These are phyloP conservation scores for Leccinellum albellum DNA, from an alignment of 768 basidiomycete species.

Conservation along the genomic window DNA sequence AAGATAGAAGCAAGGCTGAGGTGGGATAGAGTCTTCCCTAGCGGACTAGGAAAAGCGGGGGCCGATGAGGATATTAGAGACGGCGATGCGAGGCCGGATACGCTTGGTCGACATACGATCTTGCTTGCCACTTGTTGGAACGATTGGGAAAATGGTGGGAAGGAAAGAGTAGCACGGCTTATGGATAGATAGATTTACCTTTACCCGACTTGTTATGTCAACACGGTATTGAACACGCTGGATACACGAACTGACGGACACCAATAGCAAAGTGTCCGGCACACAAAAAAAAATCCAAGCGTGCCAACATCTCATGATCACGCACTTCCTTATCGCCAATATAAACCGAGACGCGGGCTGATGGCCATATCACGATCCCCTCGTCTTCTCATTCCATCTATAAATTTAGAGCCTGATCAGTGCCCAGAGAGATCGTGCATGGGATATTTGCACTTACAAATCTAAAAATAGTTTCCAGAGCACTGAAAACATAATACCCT, in stretches of 20 bases:
- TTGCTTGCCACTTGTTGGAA: constrained; percentile 44
- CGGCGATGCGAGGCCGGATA: constrained; percentile 22
- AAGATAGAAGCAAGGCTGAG: constrained; percentile 46
- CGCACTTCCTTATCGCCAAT: neutral
- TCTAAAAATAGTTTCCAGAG: constrained; percentile 91
- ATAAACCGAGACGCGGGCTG: no score
- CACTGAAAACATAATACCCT: constrained; percentile 87
- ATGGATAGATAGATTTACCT: constrained; percentile 6
- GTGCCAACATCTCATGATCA: no score
- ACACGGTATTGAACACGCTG: no score
- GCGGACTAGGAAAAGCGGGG: constrained; percentile 33
- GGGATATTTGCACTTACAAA: constrained; percentile 50
- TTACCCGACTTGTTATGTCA: no score
- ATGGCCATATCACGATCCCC: no score
- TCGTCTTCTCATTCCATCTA: constrained; percentile 37
- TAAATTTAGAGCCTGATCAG: neutral
- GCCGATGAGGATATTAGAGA: constrained; percentile 34
- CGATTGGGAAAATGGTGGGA: constrained; percentile 21
- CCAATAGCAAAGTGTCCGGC: neutral
- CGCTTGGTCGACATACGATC: constrained; percentile 36
- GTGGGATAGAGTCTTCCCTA: constrained; percentile 52
- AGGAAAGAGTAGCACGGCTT: constrained; percentile 1
- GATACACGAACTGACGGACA: neutral
- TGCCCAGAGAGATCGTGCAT: neutral
- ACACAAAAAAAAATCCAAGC: neutral